phyloP scores from a whole-genome alignment of 345 rosid species.

The Boechera divaricarpa region DNA sequence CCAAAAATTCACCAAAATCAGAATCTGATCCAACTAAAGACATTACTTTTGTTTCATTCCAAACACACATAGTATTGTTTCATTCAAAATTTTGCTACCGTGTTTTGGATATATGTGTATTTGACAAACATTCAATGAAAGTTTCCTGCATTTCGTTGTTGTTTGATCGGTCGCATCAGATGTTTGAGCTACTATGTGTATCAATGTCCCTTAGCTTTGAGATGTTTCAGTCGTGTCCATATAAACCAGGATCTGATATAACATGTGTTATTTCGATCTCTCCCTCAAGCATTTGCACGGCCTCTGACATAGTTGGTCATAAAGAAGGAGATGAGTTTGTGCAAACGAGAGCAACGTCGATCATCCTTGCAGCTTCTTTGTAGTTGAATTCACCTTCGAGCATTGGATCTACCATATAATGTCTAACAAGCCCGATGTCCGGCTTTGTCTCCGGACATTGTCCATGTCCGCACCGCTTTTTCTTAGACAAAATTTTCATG shows the following conservation, averaged over 20 bases:
- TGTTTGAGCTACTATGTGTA: constrained; percentile 18
- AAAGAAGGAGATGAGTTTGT: constrained; percentile 45
- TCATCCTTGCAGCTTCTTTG: constrained; percentile 48
- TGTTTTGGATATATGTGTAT: too few relatives aligned
- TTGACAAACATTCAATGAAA: too few relatives aligned
- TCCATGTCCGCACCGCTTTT: too few relatives aligned
- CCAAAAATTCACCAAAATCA: neutral
- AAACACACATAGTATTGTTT: neutral
- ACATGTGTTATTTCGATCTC: constrained; percentile 29
- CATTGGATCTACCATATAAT: constrained; percentile 37
- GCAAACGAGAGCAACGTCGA: constrained; percentile 52
- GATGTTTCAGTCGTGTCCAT: constrained; percentile 41
- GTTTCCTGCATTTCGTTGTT: neutral
- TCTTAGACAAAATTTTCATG: too few relatives aligned
- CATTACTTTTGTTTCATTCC: neutral
- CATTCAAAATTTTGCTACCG: neutral
- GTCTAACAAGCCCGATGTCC: too few relatives aligned
- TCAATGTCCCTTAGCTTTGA: constrained; percentile 44
- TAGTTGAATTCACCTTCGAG: constrained; percentile 37
- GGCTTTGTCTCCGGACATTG: too few relatives aligned
- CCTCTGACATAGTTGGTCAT: constrained; percentile 54
- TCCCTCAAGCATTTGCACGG: constrained; percentile 50
- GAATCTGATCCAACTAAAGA: neutral
- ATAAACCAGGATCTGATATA: constrained; percentile 32
- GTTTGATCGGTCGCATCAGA: constrained; percentile 24